Base-by-base conservation (phyloP, 164 flowering plant species). In the Aristolochia fimbriata region DNA sequence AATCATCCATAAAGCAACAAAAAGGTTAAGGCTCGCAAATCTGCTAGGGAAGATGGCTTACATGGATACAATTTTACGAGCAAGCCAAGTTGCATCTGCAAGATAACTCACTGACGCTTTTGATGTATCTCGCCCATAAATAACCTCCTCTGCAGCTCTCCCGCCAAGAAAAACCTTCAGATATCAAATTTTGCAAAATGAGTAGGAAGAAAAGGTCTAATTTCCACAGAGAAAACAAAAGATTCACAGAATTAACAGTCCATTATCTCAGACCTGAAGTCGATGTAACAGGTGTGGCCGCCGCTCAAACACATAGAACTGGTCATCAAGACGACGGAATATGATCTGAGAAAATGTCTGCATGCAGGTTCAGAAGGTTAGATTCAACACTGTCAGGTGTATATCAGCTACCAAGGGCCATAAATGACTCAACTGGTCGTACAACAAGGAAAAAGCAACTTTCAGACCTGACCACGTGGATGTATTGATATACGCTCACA, bases 11-110 rank as follows among this genome's bases (percentile, higher is more conserved):
- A 49, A 49, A 49, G 22, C 52, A 17, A 49, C 6, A 7, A 7
- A 37, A 37, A 3, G 15, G 15, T 22, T 14, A 17, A 11, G 22
- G 15, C 30, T 23, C 1, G 30, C 15, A 22, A 51, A 22, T 23
- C 15, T 13, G 16, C 20, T 27, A 43, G n/a, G 20, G 60, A 23
- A 53, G 69, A 59, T 47, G 31, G 37, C 80, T 27, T 57, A 90
- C 98, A 87, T 80, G 73, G 98, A 85, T 67, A 90, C 70, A 62
- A 93, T 93, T 77, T 93, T 93, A 58, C 98, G 94, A 64, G 98
- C 98, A 61, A 93, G 94, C 98, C 98, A 93, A 47, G 92, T 82
- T 58, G 98, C 98, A 84, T 87, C 91, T 43, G 92, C 90, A 62
- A 93, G 87, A 69, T 90, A 86, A 74, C 62, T 70, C 59, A 84